These are phyloP conservation scores for Saraca asoca DNA, from an alignment of 331 rosid genomes.

Conservation along the genomic window DNA sequence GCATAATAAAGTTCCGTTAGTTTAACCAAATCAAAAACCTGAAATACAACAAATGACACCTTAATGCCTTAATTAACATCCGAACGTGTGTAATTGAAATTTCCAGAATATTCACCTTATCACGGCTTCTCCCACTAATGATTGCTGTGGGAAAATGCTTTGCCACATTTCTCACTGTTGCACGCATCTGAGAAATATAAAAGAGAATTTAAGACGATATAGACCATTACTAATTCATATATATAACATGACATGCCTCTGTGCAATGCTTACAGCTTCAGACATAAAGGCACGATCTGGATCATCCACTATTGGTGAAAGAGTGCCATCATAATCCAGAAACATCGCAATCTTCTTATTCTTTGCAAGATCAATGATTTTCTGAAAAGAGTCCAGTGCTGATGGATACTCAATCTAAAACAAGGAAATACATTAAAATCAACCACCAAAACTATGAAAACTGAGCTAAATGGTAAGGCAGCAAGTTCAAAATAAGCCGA, in stretches of 20 bases:
- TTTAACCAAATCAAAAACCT: conserved; percentile 89
- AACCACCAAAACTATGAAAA: not conserved
- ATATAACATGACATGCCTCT: not conserved
- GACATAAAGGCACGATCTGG: conserved; percentile 87
- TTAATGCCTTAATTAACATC: not conserved
- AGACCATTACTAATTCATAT: not conserved
- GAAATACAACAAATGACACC: conserved; percentile 20
- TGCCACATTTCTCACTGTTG: conserved; percentile 63
- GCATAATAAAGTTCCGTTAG: conserved; percentile 91
- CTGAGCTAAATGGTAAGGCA: not conserved
- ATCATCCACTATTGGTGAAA: conserved; percentile 90
- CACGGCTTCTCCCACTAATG: conserved; percentile 89
- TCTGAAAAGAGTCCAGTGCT: conserved; percentile 61
- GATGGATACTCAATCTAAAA: conserved; percentile 78
- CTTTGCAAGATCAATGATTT: conserved; percentile 54
- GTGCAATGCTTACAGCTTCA: conserved; percentile 53
- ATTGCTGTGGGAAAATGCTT: conserved; percentile 79
- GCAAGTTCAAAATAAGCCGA: not conserved
- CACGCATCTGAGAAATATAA: conserved; percentile 64
- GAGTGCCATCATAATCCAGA: conserved; percentile 92
- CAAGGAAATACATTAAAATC: not conserved
- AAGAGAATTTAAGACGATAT: not conserved
- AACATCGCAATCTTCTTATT: conserved; percentile 78
- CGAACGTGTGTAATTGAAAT: not conserved
- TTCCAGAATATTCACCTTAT: conserved; percentile 53